Conservation (phyloP, 805 yeast genomes). For the Dipodascus geniculatus region DNA sequence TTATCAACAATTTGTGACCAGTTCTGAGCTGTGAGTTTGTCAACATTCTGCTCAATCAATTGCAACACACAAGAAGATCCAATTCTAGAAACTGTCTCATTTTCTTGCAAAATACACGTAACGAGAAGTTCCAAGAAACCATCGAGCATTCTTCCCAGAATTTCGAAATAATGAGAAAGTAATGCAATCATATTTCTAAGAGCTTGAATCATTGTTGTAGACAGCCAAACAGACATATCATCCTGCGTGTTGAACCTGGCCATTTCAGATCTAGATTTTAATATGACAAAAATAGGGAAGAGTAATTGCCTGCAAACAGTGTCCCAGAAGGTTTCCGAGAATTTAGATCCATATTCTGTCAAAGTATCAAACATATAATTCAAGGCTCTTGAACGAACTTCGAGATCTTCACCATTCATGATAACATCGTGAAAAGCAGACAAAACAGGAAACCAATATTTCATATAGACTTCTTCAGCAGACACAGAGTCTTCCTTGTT, state of each 20-base stretch:
- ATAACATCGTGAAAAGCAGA: slow-evolving; percentile 78
- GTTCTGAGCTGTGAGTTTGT: slow-evolving; percentile 49
- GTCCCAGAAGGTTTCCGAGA: slow-evolving; percentile 72
- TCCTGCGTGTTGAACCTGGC: slow-evolving; percentile 61
- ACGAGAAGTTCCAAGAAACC: slow-evolving; percentile 68
- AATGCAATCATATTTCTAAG: slow-evolving; percentile 76
- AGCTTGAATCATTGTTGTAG: slow-evolving; percentile 94
- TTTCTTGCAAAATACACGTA: slow-evolving; percentile 91
- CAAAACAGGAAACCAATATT: slow-evolving; percentile 79
- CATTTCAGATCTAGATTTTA: slow-evolving; percentile 65
- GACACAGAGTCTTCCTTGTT: slow-evolving; percentile 17
- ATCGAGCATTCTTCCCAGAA: slow-evolving; percentile 60
- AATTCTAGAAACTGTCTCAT: slow-evolving; percentile 90
- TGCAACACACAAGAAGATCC: slow-evolving; percentile 84
- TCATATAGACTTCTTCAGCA: slow-evolving; percentile 20
- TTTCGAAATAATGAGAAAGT: slow-evolving; percentile 70
- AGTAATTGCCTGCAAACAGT: slow-evolving; percentile 61
- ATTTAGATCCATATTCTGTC: slow-evolving; percentile 66
- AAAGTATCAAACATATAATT: slow-evolving; percentile 72
- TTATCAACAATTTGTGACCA: slow-evolving; percentile 65
- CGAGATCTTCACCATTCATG: slow-evolving; percentile 89
- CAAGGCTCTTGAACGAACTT: slow-evolving; percentile 82
- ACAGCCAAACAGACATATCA: slow-evolving; percentile 88
- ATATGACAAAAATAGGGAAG: slow-evolving; percentile 81
- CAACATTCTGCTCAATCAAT: slow-evolving; percentile 62